A percentile compares a stretch with the other conserved stretches of the same genome.
These are phyloP conservation scores for Bacterosira constricta DNA, from an alignment of 108 stramenopile genomes.

Conservation along the genomic window DNA sequence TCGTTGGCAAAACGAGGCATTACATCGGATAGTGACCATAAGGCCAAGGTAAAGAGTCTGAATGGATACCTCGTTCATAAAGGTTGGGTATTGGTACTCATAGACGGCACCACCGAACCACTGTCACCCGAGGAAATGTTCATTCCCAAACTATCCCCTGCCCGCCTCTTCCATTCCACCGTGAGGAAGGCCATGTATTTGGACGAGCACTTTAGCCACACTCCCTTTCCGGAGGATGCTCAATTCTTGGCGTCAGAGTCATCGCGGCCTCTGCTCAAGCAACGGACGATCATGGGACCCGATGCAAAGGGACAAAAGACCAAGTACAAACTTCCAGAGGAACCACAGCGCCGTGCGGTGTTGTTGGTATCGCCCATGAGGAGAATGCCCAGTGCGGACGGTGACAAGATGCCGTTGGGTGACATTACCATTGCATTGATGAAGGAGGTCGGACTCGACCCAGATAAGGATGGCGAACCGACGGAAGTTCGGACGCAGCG, in stretches of 20 bases:
- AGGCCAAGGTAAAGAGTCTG: constrained; percentile 37
- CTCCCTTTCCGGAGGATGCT: constrained; percentile 67
- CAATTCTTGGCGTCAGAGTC: constrained; percentile 66
- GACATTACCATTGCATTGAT: constrained; percentile 68
- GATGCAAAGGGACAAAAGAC: constrained; percentile 50
- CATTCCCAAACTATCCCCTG: constrained; percentile 74
- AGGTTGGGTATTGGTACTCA: constrained; percentile 42
- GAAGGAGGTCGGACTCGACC: constrained; percentile 57
- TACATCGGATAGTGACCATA: constrained; percentile 19
- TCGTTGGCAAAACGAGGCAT: constrained; percentile 56
- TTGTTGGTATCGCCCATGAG: constrained; percentile 54
- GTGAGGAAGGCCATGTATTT: constrained; percentile 71
- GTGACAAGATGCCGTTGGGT: constrained; percentile 46
- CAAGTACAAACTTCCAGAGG: constrained; percentile 66
- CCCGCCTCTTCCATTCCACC: constrained; percentile 56
- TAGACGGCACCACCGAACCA: constrained; percentile 29
- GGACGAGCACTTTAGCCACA: constrained; percentile 63
- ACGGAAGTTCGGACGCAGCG: constrained; percentile 52
- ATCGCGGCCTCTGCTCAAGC: constrained; percentile 34
- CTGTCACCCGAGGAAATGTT: constrained; percentile 47
- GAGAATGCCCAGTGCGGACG: constrained; percentile 17
- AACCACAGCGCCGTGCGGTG: constrained; percentile 66
- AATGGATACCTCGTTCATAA: constrained; percentile 72
- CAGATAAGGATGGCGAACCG: constrained; percentile 36
- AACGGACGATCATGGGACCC: constrained; percentile 38